Percentiles rank a stretch among this genome's conserved stretches.
Conservation (phyloP, 2,329 filamentous ascomycete species). For the Ophiosphaerella korrae region DNA sequence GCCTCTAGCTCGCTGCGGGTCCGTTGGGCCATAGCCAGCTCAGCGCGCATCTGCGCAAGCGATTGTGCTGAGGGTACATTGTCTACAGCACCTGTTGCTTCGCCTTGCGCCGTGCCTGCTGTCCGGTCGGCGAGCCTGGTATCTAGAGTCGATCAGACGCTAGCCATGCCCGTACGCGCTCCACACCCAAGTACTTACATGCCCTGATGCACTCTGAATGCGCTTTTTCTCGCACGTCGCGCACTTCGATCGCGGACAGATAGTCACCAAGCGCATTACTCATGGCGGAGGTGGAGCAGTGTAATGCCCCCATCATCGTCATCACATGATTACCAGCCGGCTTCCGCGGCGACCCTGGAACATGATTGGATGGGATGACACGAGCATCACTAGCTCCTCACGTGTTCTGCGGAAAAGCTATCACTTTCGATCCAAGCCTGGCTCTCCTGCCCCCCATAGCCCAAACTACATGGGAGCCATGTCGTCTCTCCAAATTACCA, state of each 20-base stretch:
- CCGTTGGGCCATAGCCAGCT: conserved; percentile 77
- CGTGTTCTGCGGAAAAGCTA: too few species aligned
- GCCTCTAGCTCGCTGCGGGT: conserved; percentile 71
- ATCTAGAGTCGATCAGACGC: conserved; percentile 38
- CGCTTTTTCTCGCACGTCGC: conserved; percentile 70
- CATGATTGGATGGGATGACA: conserved; percentile 8
- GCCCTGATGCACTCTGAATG: conserved; percentile 74
- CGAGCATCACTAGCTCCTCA: not conserved
- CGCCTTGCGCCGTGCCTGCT: conserved; percentile 33
- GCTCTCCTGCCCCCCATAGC: not conserved
- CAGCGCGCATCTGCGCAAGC: conserved; percentile 54
- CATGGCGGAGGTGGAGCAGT: conserved; percentile 52
- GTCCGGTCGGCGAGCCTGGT: conserved; percentile 54
- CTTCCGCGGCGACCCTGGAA: conserved; percentile 20
- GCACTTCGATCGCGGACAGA: conserved; percentile 71
- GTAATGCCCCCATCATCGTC: conserved; percentile 31
- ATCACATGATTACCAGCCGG: too few species aligned
- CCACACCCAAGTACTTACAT: conserved; percentile 61
- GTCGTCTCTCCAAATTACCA: conserved; percentile 38
- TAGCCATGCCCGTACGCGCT: not conserved
- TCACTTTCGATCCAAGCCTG: not conserved
- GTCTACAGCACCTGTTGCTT: conserved; percentile 17
- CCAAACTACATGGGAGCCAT: conserved; percentile 15
- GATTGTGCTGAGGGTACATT: conserved; percentile 20
- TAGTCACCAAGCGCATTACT: conserved; percentile 84